These are phyloP conservation scores for Aquanectria penicillioides DNA, from an alignment of 2,329 filamentous ascomycete genomes.

Conservation along the genomic window DNA sequence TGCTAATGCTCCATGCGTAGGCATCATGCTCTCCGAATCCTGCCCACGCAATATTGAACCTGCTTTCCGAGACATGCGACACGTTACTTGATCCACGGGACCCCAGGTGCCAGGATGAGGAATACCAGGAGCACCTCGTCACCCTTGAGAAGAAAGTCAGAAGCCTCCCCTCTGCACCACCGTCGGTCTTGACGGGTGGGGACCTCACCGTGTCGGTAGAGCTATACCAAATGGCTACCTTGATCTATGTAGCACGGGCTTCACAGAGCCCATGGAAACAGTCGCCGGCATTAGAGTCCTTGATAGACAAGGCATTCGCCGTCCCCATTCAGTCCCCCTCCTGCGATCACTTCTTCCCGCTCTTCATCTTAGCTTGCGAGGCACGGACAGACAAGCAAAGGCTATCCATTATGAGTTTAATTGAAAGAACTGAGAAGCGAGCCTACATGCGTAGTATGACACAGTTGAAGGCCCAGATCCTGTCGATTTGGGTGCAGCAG, in stretches of 20 bases:
- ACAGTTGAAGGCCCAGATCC: slow-evolving; percentile 35
- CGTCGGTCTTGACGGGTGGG: not conserved
- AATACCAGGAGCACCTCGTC: slow-evolving; percentile 21
- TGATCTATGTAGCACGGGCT: slow-evolving; percentile 30
- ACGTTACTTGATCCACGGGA: slow-evolving; percentile 23
- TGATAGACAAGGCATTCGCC: slow-evolving; percentile 32
- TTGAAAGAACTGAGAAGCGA: slow-evolving; percentile 39
- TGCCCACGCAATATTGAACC: slow-evolving; percentile 20
- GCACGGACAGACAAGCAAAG: slow-evolving; percentile 46
- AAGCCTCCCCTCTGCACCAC: not conserved
- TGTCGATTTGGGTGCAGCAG: slow-evolving; percentile 47
- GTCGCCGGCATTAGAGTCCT: slow-evolving; percentile 27
- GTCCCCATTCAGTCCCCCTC: slow-evolving; percentile 14
- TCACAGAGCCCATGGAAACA: slow-evolving; percentile 38
- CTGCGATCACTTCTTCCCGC: slow-evolving; percentile 48
- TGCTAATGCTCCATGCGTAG: slow-evolving; percentile 11
- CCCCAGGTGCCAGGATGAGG: slow-evolving; percentile 10
- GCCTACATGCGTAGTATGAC: slow-evolving; percentile 35
- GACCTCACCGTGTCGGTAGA: not conserved
- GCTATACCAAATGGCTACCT: slow-evolving; percentile 28
- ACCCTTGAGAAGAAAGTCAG: slow-evolving; percentile 21
- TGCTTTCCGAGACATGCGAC: slow-evolving; percentile 30
- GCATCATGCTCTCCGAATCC: slow-evolving; percentile 17
- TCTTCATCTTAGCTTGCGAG: slow-evolving; percentile 49
- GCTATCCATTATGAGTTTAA: slow-evolving; percentile 42